Conservation (phyloP, 257 asterid genomes). For the Hygrophila difformis region DNA sequence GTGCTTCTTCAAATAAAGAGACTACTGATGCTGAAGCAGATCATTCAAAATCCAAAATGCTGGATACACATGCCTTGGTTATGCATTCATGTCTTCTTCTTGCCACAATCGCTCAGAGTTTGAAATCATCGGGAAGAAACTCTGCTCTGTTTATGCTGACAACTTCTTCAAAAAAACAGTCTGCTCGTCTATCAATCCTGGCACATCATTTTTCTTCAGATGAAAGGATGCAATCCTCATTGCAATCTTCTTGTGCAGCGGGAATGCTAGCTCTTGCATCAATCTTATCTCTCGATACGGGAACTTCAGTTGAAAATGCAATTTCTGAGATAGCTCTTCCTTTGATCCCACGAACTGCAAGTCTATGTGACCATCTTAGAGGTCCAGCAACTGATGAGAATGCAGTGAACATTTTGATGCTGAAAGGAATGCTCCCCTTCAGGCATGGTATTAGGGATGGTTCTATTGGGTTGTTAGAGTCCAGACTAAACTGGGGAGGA, state of each 20-base stretch:
- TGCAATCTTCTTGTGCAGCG: conserved; percentile 76
- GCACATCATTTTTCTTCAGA: conserved; percentile 81
- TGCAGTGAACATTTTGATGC: conserved; percentile 24
- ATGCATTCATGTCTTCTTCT: conserved; percentile 74
- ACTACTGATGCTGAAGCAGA: conserved; percentile 47
- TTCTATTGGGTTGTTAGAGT: conserved; percentile 75
- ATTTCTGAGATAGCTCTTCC: conserved; percentile 85
- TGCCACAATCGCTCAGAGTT: conserved; percentile 63
- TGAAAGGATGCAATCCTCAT: conserved; percentile 58
- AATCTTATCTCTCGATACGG: conserved; percentile 77
- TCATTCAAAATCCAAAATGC: conserved; percentile 39
- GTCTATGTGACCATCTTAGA: conserved; percentile 82
- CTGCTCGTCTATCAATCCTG: conserved; percentile 66
- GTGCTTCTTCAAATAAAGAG: conserved; percentile 66
- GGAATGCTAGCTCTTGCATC: conserved; percentile 96
- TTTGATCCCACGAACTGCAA: conserved; percentile 87
- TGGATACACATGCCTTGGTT: conserved; percentile 51
- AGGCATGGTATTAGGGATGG: conserved; percentile 93
- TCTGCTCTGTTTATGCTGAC: conserved; percentile 85
- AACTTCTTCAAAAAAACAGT: conserved; percentile 81
- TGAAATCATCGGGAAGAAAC: conserved; percentile 79
- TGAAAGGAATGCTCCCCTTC: conserved; percentile 60
- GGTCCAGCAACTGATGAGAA: conserved; percentile 46
- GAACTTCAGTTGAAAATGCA: conserved; percentile 48
- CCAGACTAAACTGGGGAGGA: conserved; percentile 93